Conservation (phyloP, 2,329 filamentous ascomycete species). For the Beauveria sp. region DNA sequence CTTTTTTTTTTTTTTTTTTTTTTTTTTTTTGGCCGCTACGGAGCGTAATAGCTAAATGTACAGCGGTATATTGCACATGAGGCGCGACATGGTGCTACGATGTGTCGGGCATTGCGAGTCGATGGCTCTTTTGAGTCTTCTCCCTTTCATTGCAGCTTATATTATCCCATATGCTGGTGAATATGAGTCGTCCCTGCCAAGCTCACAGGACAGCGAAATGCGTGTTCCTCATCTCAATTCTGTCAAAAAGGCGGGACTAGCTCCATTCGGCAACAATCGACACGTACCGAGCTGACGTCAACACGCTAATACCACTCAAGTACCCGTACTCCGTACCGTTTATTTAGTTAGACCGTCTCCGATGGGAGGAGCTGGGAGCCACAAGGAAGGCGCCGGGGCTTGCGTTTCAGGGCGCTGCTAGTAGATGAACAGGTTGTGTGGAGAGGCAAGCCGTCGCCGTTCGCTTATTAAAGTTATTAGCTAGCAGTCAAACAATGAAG, state of each 20-base stretch:
- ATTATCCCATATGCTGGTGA: no score
- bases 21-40: no score
- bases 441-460: background rate
- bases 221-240: background rate
- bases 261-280: slow-evolving; percentile 2
- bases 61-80: background rate
- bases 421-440: slow-evolving; percentile 1
- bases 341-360: background rate
- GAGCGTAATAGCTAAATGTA: no score
- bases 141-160: no score
- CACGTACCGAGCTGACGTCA: background rate
- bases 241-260: background rate
- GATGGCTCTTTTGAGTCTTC: no score
- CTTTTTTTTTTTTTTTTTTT: no score
- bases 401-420: slow-evolving; percentile 9
- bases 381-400: background rate
- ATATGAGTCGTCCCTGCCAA: background rate
- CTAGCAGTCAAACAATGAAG: no score
- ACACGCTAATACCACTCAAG: no score
- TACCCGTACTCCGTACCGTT: background rate
- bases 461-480: no score
- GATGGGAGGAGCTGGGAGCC: background rate
- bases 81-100: background rate
- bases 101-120: no score
- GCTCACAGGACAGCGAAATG: background rate